phyloP scores from a whole-genome alignment of 768 basidiomycete genomes.

The Leucocoprinus birnbaumii region DNA sequence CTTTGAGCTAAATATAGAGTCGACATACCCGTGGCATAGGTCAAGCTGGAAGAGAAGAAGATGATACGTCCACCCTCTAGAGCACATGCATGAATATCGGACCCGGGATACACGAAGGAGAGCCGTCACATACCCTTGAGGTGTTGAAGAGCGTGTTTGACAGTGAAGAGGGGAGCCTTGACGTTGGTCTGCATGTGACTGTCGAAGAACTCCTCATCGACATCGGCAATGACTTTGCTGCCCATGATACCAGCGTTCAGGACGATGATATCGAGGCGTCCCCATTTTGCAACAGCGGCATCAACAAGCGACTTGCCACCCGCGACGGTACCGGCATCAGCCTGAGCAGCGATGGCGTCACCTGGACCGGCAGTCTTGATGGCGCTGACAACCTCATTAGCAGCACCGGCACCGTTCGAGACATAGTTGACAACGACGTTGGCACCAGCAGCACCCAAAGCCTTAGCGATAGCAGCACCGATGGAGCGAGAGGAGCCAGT shows the following conservation, averaged over 20 bases:
- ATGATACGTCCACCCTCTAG: conserved; percentile 52
- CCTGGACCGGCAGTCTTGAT: conserved; percentile 44
- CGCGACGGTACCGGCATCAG: conserved; percentile 46
- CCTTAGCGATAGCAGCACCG: conserved; percentile 51
- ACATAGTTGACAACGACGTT: conserved; percentile 58
- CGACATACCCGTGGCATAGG: conserved; percentile 33
- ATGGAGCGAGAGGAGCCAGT: conserved; percentile 62
- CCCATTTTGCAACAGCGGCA: conserved; percentile 45
- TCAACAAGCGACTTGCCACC: conserved; percentile 46
- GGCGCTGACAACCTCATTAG: conserved; percentile 42
- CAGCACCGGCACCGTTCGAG: conserved; percentile 33
- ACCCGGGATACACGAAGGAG: neutral
- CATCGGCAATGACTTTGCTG: conserved; percentile 41
- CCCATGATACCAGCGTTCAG: conserved; percentile 60
- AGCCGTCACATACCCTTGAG: conserved; percentile 34
- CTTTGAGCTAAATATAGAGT: conserved; percentile 1
- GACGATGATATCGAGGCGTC: conserved; percentile 55
- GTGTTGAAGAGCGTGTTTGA: conserved; percentile 40
- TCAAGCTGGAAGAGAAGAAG: conserved; percentile 54
- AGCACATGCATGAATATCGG: neutral
- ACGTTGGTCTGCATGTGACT: conserved; percentile 52
- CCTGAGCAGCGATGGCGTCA: conserved; percentile 47
- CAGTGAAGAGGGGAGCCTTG: conserved; percentile 56
- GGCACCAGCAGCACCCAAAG: conserved; percentile 55
- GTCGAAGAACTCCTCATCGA: conserved; percentile 53